Percentiles rank a stretch among this genome's conserved stretches.
Conservation (phyloP, 345 rosid species). For the Gossypium australe region DNA sequence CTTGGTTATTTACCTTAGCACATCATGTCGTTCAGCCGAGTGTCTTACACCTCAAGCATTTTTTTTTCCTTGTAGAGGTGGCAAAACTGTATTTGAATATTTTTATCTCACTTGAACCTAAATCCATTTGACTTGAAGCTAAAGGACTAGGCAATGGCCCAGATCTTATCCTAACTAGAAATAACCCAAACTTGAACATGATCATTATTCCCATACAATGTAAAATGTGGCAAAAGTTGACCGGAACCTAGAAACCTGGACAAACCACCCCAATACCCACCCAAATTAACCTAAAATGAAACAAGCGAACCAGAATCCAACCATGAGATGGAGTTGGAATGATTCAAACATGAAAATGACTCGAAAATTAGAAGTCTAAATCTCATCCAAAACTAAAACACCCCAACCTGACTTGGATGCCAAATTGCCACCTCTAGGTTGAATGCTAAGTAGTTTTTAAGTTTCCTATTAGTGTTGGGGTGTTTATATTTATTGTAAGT, state of each 20-base stretch:
- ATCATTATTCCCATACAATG: neutral
- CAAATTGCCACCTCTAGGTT: neutral
- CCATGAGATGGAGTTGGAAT: neutral
- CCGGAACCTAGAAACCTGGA: neutral
- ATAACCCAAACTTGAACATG: neutral
- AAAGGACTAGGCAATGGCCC: neutral
- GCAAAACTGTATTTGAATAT: neutral
- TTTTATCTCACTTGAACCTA: neutral
- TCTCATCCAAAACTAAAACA: neutral
- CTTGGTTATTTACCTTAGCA: neutral
- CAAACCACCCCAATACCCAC: neutral
- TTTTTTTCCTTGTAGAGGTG: neutral
- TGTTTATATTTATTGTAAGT: neutral
- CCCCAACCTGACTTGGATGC: neutral
- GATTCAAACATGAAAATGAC: neutral
- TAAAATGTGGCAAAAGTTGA: neutral
- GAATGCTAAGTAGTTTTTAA: neutral
- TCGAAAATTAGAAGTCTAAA: neutral
- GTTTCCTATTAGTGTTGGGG: neutral
- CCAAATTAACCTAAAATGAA: neutral
- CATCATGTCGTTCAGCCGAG: neutral
- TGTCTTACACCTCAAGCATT: neutral
- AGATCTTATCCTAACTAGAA: neutral
- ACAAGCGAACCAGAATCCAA: neutral
- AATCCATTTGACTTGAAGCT: neutral